Base-by-base conservation (phyloP, 441 rosid genomes). In the Corymbia calophylla region DNA sequence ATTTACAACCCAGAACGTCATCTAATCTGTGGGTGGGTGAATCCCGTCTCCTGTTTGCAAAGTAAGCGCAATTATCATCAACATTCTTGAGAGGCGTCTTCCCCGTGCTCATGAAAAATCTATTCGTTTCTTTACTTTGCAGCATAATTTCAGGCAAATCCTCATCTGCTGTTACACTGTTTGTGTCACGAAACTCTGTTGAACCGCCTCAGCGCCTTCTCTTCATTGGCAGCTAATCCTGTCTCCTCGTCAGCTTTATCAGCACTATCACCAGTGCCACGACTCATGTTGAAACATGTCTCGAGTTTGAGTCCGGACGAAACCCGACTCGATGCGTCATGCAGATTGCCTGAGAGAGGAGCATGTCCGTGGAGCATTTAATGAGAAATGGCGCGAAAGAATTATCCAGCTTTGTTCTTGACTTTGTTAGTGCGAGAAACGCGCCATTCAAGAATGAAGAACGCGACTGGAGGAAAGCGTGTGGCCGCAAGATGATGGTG, bases 131-230 rank as follows among this genome's bases (percentile, higher is more conserved):
- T 82, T 80, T 87, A 81, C 91, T 89, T 11, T 56, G 53, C 10
- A 19, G 91, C 87, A 87, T 73, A 35, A 89, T 77, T 73, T 87
- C 88, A 4, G 88, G 91, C 47, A 87, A 87, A 87, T 89, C 91
- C 87, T 89, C 88, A 87, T 89, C 88, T 53, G 51, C 68, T 7
- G 92, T 87, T 77, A 66, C 91, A 90, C 89, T 92, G 90, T 90
- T 94, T 90, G 93, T 91, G 84, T 94, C 95, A 95, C 48, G 95
- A 95, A 88, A 95, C 92, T 90, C 95, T 97, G 91, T 92, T 94
- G 93, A 94, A 93, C 99, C 97, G 95, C 44, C 95, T 92, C 87
- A 94, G 94, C 32, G 95, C 98, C 94, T 96, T 96, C 95, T 96
- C 96, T 93, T 95, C 97, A 89, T 95, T 95, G 88, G 93, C 97